Evolutionary conservation across 2,329 filamentous ascomycete genomes (phyloP).

Genomic region (Trichoderma asperellum): DNA sequence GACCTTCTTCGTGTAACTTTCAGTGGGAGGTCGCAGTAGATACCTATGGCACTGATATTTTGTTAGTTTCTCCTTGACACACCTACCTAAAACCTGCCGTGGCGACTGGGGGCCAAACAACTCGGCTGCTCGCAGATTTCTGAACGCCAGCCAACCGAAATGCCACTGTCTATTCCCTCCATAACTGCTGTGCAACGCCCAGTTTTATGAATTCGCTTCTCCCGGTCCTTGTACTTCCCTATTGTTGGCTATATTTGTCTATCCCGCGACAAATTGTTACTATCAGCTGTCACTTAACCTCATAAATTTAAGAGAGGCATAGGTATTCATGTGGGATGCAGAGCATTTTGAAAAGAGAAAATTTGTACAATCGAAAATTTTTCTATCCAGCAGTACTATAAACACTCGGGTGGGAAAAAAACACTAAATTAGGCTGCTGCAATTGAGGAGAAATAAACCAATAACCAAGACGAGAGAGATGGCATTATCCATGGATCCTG

Average conservation of each 20-base stretch:
- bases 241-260: background rate
- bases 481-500: background rate
- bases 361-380: background rate
- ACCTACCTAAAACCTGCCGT: background rate
- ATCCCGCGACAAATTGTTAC: background rate
- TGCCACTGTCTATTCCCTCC: background rate
- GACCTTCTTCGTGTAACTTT: background rate
- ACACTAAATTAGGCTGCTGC: conserved; percentile 6
- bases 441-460: background rate
- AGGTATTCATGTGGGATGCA: background rate
- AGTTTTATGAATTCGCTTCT: background rate
- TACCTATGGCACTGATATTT: background rate
- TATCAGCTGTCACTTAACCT: background rate
- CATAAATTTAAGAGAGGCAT: background rate
- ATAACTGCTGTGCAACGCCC: background rate
- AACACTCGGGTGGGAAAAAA: background rate
- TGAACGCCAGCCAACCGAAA: background rate
- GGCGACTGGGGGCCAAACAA: conserved; percentile 1
- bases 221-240: background rate
- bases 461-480: background rate
- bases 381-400: background rate
- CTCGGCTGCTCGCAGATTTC: conserved; percentile 13
- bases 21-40: background rate
- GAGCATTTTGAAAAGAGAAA: background rate
- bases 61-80: background rate